Evolutionary conservation across 1,284 basidiomycete genomes (phyloP).

Genomic region (Malassezia furfur): DNA sequence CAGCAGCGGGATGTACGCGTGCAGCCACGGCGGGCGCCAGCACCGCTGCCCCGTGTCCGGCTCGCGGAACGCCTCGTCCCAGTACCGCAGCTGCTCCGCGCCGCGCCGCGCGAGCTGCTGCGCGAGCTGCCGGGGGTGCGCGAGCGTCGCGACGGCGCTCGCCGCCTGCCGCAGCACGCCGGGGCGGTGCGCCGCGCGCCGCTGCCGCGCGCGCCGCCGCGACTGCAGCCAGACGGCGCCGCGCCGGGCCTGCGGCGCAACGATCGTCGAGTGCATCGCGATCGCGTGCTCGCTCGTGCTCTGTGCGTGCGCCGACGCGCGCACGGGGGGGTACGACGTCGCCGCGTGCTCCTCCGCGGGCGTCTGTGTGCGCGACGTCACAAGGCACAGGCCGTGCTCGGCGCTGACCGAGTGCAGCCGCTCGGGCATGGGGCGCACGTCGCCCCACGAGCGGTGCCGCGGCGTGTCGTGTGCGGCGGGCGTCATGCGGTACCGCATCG

Average conservation of each 20-base stretch:
- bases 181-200: neutral
- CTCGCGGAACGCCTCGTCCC: slow-evolving; percentile 41
- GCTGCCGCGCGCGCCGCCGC: neutral
- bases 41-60: slow-evolving; percentile 32
- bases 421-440: neutral
- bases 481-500: neutral
- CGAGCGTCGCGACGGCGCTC: slow-evolving; percentile 6
- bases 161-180: neutral
- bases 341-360: neutral
- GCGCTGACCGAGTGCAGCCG: neutral
- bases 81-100: slow-evolving; percentile 18
- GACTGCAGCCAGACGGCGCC: slow-evolving; percentile 13
- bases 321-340: neutral
- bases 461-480: neutral
- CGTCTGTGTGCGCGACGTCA: neutral
- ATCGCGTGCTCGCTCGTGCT: slow-evolving; percentile 4
- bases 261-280: slow-evolving; percentile 11
- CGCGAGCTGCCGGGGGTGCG: slow-evolving; percentile 20
- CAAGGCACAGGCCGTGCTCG: too few species aligned
- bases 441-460: neutral
- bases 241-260: slow-evolving; percentile 16
- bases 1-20: slow-evolving; percentile 46
- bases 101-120: neutral
- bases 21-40: slow-evolving; percentile 42
- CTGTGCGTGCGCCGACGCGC: too few species aligned